These are phyloP conservation scores for Cytospora paraplurivora DNA, from an alignment of 2,329 filamentous ascomycete species.

Conservation along the genomic window DNA sequence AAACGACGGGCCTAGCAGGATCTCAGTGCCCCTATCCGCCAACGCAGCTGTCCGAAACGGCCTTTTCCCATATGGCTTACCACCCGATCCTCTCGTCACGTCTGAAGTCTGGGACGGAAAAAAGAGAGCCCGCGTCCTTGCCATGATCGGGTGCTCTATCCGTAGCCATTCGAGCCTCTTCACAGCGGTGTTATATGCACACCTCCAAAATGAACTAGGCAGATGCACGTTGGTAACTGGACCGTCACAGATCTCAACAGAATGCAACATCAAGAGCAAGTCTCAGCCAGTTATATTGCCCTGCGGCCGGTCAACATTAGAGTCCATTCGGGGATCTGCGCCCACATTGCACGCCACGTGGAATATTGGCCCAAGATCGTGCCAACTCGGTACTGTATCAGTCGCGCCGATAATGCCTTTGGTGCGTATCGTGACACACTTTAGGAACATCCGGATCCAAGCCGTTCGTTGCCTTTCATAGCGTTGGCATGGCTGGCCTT, in stretches of 20 bases:
- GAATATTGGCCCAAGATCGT: neutral
- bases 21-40: slow-evolving; percentile 18
- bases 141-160: slow-evolving; percentile 11
- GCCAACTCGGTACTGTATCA: neutral
- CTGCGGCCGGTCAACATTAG: neutral
- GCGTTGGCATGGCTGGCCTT: neutral
- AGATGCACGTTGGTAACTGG: neutral
- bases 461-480: neutral
- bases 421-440: neutral
- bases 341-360: slow-evolving; percentile 5
- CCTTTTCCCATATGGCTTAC: slow-evolving; percentile 20
- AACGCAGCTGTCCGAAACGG: slow-evolving; percentile 20
- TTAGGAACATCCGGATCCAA: neutral
- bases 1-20: slow-evolving; percentile 24
- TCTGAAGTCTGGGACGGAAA: neutral
- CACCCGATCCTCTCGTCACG: slow-evolving; percentile 17
- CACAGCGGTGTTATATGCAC: neutral
- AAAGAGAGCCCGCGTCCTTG: slow-evolving; percentile 3
- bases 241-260: neutral
- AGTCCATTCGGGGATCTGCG: slow-evolving; percentile 13
- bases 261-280: slow-evolving; percentile 14
- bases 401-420: neutral
- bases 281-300: slow-evolving; percentile 13
- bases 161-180: neutral
- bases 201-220: neutral